Evolutionary conservation across 2,329 filamentous ascomycete genomes (phyloP), one percentile per base, ranked within the genome.

Genomic region (Diplodia seriata): DNA sequence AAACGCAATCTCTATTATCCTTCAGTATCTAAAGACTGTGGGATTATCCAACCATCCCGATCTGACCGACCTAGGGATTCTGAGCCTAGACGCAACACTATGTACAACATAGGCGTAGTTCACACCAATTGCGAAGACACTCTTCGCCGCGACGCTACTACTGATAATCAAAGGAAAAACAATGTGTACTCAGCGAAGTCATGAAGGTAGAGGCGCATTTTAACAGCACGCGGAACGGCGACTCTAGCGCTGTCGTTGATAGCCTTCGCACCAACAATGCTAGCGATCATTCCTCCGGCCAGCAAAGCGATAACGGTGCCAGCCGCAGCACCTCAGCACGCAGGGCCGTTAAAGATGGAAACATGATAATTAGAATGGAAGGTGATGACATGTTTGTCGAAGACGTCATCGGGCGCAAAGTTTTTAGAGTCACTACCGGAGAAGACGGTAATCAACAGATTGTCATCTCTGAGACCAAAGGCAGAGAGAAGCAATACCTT

Each of bases 391-490:
- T 61, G 26, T 62, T 23, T 9, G n/a, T 68, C 47, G 66, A 68
- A 26, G 66, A 56, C 18, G n/a, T n/a, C n/a, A n/a, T n/a, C n/a
- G n/a, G n/a, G n/a, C n/a, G n/a, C n/a, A n/a, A n/a, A n/a, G n/a
- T n/a, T n/a, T n/a, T n/a, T n/a, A n/a, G n/a, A n/a, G n/a, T n/a
- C n/a, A n/a, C n/a, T 18, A 61, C 51, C n/a, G 66, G 66, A 43
- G 66, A 62, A 29, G 66, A 59, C 31, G 65, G 65, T 29, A 40
- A 51, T 14, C 51, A 50, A n/a, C 53, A 67, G 43, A 67, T 68
- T 49, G 49, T 26, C 18, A 61, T 62, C 38, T 49, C 38, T 23
- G 66, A 68, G 47, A 14, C 55, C 9, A 33, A 49, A 11, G 49
- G 38, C 20, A 61, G 38, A 33, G 66, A 68, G 18, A 62, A 54